Percentiles rank a stretch among this genome's conserved stretches.
phyloP scores from a whole-genome alignment of 805 yeast genomes.

The Phaffomyces thermotolerans region DNA sequence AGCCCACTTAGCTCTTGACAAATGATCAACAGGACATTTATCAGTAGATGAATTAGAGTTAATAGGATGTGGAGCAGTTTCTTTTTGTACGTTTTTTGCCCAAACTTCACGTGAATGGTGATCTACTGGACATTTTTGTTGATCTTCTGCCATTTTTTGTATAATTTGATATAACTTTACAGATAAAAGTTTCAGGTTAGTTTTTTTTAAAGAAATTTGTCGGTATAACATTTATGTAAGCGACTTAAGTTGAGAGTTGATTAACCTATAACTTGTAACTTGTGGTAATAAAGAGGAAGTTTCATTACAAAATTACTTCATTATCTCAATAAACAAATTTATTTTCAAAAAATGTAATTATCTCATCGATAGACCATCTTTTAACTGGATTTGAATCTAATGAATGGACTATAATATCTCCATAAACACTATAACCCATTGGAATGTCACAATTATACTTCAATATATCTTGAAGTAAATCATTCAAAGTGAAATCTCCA shows the following conservation, averaged over 20 bases:
- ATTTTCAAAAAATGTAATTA: not conserved
- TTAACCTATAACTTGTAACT: too few relatives aligned
- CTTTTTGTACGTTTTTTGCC: not conserved
- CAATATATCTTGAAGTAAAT: not conserved
- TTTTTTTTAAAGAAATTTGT: not conserved
- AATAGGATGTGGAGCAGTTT: slow-evolving; percentile 16
- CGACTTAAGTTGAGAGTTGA: too few relatives aligned
- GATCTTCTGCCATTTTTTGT: slow-evolving; percentile 11
- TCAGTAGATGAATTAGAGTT: slow-evolving; percentile 19
- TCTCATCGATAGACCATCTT: slow-evolving; percentile 1
- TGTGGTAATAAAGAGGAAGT: too few relatives aligned
- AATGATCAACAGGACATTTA: slow-evolving; percentile 65
- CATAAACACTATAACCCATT: not conserved
- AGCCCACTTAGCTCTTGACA: slow-evolving; percentile 54
- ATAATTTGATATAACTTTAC: not conserved
- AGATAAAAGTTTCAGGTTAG: not conserved
- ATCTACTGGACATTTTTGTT: slow-evolving; percentile 46
- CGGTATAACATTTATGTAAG: not conserved
- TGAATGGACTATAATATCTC: not conserved
- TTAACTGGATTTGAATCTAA: not conserved
- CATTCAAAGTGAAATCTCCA: not conserved
- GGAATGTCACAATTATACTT: not conserved
- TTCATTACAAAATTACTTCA: too few relatives aligned
- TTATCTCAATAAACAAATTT: not conserved
- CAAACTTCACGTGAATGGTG: slow-evolving; percentile 27